Conservation (phyloP, 768 basidiomycete genomes). For the Rhodotorula paludigena region DNA sequence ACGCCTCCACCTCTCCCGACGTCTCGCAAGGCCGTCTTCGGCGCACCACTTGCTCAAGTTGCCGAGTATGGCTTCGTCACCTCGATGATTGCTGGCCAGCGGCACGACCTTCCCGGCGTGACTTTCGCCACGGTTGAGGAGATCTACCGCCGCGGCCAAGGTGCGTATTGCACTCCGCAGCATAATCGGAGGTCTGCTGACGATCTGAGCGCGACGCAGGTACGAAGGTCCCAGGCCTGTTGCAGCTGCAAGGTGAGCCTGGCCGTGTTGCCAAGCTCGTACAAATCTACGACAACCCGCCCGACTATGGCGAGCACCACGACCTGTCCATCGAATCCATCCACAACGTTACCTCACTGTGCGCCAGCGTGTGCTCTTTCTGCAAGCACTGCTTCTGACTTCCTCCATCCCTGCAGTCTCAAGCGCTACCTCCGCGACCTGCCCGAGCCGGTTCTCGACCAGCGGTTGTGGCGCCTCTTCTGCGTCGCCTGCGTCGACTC, state of each 20-base stretch:
- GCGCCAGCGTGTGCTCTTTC: slow-evolving; percentile 37
- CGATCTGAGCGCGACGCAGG: slow-evolving; percentile 43
- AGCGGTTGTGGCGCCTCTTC: slow-evolving; percentile 50
- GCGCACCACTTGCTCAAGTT: slow-evolving; percentile 16
- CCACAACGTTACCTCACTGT: slow-evolving; percentile 52
- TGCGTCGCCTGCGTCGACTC: slow-evolving; percentile 51
- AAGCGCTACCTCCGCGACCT: slow-evolving; percentile 54
- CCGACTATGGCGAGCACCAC: slow-evolving; percentile 43
- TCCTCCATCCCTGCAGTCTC: no score
- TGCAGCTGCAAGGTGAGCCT: slow-evolving; percentile 52
- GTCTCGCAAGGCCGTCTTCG: slow-evolving; percentile 28
- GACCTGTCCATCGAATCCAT: slow-evolving; percentile 46
- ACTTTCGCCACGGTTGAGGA: slow-evolving; percentile 49
- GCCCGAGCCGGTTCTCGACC: slow-evolving; percentile 53
- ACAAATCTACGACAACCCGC: slow-evolving; percentile 48
- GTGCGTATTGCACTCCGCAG: slow-evolving; percentile 39
- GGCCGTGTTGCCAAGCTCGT: slow-evolving; percentile 50
- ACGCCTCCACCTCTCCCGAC: neutral
- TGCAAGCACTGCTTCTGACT: no score
- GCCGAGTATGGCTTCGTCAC: slow-evolving; percentile 36
- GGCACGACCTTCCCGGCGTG: slow-evolving; percentile 39
- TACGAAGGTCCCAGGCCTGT: slow-evolving; percentile 51
- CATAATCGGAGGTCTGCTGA: neutral
- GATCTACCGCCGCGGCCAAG: slow-evolving; percentile 51
- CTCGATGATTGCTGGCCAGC: slow-evolving; percentile 28